Evolutionary conservation across 345 rosid genomes (phyloP).

Genomic region (Syzygium aromaticum): DNA sequence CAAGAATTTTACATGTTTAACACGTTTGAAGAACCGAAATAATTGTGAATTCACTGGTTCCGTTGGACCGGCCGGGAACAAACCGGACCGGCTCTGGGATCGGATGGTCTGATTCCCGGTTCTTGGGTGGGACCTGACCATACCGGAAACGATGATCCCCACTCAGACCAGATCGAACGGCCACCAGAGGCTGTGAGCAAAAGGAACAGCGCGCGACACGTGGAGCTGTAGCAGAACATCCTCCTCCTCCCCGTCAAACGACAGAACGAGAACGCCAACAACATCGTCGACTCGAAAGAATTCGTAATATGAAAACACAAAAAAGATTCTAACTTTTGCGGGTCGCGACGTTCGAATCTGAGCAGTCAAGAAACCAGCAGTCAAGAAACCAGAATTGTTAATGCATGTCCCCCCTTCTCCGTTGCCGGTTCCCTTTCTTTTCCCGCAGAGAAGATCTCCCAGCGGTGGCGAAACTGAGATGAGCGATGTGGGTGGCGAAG

Average conservation of each 20-base stretch:
- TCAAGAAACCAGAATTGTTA: not conserved
- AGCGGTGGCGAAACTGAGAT: constrained; percentile 4
- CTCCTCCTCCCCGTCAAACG: not conserved
- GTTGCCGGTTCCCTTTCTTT: not conserved
- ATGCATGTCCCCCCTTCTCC: not conserved
- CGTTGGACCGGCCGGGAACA: too few relatives aligned
- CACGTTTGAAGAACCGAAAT: too few relatives aligned
- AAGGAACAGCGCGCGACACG: not conserved
- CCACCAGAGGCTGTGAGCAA: not conserved
- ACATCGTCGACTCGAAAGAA: not conserved
- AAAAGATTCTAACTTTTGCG: not conserved
- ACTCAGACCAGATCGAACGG: not conserved
- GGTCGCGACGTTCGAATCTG: not conserved
- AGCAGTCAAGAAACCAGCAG: not conserved
- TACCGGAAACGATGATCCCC: not conserved
- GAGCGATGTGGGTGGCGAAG: constrained; percentile 29
- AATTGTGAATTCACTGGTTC: too few relatives aligned
- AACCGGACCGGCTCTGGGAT: too few relatives aligned
- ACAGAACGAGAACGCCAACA: not conserved
- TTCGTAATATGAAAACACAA: not conserved
- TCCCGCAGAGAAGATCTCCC: not conserved
- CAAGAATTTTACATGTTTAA: too few relatives aligned
- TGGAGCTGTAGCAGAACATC: not conserved
- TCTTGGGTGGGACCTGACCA: too few relatives aligned
- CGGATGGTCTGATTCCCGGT: too few relatives aligned